A percentile compares a stretch with the other conserved stretches of the same genome.
These are phyloP conservation scores for Acacia melanoxylon DNA, from an alignment of 306 rosid species.

Conservation along the genomic window DNA sequence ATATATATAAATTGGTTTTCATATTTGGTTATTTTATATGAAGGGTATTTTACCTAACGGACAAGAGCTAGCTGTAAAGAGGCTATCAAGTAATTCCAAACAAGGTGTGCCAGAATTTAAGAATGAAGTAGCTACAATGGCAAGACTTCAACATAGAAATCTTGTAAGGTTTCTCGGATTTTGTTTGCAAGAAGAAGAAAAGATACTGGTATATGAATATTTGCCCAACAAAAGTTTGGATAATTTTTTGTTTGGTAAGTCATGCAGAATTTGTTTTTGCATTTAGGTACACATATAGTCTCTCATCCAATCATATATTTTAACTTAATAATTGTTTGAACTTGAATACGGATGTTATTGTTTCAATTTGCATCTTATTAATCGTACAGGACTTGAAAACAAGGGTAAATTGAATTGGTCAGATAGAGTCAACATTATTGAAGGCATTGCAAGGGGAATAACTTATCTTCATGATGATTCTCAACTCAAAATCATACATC, in stretches of 20 bases:
- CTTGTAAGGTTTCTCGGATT: too few relatives aligned
- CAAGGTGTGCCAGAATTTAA: conserved; percentile 40
- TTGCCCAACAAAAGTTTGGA: too few relatives aligned
- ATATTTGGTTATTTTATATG: neutral
- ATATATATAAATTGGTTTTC: neutral
- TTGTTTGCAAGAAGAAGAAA: too few relatives aligned
- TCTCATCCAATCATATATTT: too few relatives aligned
- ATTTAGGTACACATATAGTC: neutral
- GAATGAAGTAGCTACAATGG: conserved; percentile 39
- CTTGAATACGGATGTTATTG: neutral
- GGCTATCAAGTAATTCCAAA: conserved; percentile 33
- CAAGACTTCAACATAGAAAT: too few relatives aligned
- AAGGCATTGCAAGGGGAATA: neutral
- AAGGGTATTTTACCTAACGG: conserved; percentile 38
- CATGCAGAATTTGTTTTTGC: too few relatives aligned
- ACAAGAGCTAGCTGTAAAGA: conserved; percentile 43
- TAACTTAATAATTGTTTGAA: neutral
- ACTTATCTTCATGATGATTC: neutral
- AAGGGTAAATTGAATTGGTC: neutral
- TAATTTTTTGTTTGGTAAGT: too few relatives aligned
- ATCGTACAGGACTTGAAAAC: neutral
- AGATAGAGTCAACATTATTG: neutral
- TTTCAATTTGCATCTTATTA: neutral
- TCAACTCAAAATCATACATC: neutral
- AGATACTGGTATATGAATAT: too few relatives aligned